Evolutionary conservation across 441 rosid genomes (phyloP), one percentile per base, ranked within the genome.

Genomic region (Corymbia calophylla): DNA sequence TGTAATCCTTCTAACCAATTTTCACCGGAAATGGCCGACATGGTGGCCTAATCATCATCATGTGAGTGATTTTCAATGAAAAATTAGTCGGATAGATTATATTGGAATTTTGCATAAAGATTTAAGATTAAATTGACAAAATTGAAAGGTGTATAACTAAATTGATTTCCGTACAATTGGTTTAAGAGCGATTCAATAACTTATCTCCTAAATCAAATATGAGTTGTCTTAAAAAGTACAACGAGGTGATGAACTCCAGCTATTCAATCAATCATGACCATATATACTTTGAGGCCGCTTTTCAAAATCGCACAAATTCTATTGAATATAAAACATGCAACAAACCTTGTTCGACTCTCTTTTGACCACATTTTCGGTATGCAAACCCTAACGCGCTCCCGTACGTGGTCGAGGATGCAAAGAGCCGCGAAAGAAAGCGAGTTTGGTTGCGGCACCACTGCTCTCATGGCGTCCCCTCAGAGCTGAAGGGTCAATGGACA

Each of bases 81-180:
- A 66, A 77, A 23, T 8, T 21, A 2, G 15, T 1, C 23, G 5
- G 7, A 39, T 17, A 1, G 23, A 70, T 2, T 32, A 70, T 3
- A 1, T 11, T 44, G 10, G 3, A 77, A 77, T 44, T 77, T 25
- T 12, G 5, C 2, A 1, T 4, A 15, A 77, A 70, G 2, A 1
- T 23, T 44, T 44, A 77, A 0, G 0, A 44, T 0, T 23, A 9
- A 12, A 44, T 44, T 77, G 1, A 4, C 8, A 7, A 23, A 73
- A 77, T 12, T 2, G 0, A 77, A 77, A 0, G 2, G 2, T 77
- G 44, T 23, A 77, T 10, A 0, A 23, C 0, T 44, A 0, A 77
- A 2, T 44, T 77, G 0, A 6, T 1, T 23, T 44, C 16, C 8
- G 9, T 44, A 23, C 27, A 39, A 44, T 44, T 23, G 0, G 15